Evolutionary conservation across 768 basidiomycete genomes (phyloP), one percentile per base, ranked within the genome.

Genomic region (Termitomyces sp.): DNA sequence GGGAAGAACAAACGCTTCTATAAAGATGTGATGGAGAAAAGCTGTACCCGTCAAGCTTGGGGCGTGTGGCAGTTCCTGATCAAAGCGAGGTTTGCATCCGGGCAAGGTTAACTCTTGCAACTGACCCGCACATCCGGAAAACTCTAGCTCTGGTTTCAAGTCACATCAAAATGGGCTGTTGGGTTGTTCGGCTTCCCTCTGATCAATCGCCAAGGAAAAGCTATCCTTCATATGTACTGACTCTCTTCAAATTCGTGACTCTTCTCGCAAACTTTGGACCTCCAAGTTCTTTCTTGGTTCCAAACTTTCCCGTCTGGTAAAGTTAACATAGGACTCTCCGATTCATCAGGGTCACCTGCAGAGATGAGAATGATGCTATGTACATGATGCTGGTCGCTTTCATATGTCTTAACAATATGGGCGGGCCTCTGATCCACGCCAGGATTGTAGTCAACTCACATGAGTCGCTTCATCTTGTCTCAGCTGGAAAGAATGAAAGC

Each of bases 21-120:
- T 57, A 50, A 52, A 52, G 32, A 52, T 46, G 41, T 52, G 56
- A 57, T 57, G 56, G 22, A 45, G 4, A 26, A 26, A 26, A 45
- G 43, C 56, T 36, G 16, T 46, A 10, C 26, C 6, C 47, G 33
- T 49, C 30, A 28, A 26, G 10, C 26, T 8, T 36, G 3, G 26
- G 30, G n/a, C 10, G n/a, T 20, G 46, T 30, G 47, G 28, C 47
- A 16, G 47, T 32, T 48, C 26, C 1, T 6, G 8, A 30, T 30
- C 30, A 30, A 24, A 24, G 14, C 33, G 13, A n/a, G 26, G 4
- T 49, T 20, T 33, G 32, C 32, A 14, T 33, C 24, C 18, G 36
- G 10, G n/a, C n/a, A 33, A 22, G 32, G 24, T 22, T 3, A 46
- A 30, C 30, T 30, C 35, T 36, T 18, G 22, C 33, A 26, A 36